Evolutionary conservation across 1,139 yeast species (phyloP).

Genomic region (Magnusiomyces magnusii): DNA sequence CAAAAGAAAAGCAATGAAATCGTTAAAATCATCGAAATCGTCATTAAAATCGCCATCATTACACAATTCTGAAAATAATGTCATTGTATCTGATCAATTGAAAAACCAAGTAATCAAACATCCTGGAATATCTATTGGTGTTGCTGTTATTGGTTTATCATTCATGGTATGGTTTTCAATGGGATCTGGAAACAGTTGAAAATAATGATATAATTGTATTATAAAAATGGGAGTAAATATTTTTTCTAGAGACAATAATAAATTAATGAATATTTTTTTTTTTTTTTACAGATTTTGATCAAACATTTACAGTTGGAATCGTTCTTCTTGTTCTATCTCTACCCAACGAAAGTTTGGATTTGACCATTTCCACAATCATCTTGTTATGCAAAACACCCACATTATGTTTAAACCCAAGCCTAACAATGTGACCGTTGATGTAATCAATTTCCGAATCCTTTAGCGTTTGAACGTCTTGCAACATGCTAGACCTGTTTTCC

Average conservation of each 20-base stretch:
- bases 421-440: slow-evolving; percentile 65
- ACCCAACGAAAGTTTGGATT: slow-evolving; percentile 18
- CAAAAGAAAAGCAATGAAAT: neutral
- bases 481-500: slow-evolving; percentile 76
- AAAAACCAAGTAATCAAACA: neutral
- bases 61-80: neutral
- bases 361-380: slow-evolving; percentile 42
- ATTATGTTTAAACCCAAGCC: slow-evolving; percentile 42
- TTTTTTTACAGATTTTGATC: neutral
- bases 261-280: no score
- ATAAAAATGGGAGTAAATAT: neutral
- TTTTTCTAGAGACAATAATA: neutral
- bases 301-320: slow-evolving; percentile 11
- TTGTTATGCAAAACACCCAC: slow-evolving; percentile 43
- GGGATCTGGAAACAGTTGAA: neutral
- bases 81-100: neutral
- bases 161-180: neutral
- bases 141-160: neutral
- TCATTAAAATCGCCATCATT: neutral
- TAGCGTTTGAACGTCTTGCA: slow-evolving; percentile 61
- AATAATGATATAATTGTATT: neutral
- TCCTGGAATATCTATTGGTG: neutral
- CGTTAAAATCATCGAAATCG: neutral
- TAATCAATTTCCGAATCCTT: slow-evolving; percentile 68
- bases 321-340: slow-evolving; percentile 12